Base-by-base conservation (phyloP, 345 rosid genomes). In the Citrus sinensis region DNA sequence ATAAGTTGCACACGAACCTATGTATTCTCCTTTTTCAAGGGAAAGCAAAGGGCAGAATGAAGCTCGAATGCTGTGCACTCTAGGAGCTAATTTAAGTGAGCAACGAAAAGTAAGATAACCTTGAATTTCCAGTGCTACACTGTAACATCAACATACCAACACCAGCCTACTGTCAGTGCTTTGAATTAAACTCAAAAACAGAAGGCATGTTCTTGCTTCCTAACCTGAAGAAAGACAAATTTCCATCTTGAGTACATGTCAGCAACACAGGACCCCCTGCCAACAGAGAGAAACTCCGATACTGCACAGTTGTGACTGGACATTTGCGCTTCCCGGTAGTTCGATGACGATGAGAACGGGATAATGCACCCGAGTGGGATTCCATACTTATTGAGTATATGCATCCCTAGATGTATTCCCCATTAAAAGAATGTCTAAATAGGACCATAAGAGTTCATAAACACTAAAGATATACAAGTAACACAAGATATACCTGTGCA, bases 41-140 rank as follows among this genome's bases (percentile, higher is more conserved):
- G 99, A 95, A 78, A 95, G 90, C 72, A 93, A 78, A 59, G 97
- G 99, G 83, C 99, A 93, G 88, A 95, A 95, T 35, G 98, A 92
- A 39, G 93, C 94, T 74, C 89, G 90, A 60, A 91, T 87, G 74
- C 83, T 86, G 80, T 95, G 95, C 80, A 92, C 81, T 51, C 93
- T 85, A 1, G 97, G 90, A 42, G 87, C 82, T 83, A 93, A 85
- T 82, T 93, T 91, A 78, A 93, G 93, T 7, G 98, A 90, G 87
- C 99, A 92, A 22, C 97, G 92, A 56, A 94, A 83, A 42, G 95
- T 94, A 69, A 96, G 82, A 82, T 96, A 96, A 59, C 99, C 99
- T 79, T 92, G 84, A 76, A 87, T 69, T 86, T 96, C 92, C 88
- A 91, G 86, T 25, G 94, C 90, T 80, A 96, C 91, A 84, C 98